Conservation (phyloP, 257 asterid genomes). For the Lycium ferocissimum region DNA sequence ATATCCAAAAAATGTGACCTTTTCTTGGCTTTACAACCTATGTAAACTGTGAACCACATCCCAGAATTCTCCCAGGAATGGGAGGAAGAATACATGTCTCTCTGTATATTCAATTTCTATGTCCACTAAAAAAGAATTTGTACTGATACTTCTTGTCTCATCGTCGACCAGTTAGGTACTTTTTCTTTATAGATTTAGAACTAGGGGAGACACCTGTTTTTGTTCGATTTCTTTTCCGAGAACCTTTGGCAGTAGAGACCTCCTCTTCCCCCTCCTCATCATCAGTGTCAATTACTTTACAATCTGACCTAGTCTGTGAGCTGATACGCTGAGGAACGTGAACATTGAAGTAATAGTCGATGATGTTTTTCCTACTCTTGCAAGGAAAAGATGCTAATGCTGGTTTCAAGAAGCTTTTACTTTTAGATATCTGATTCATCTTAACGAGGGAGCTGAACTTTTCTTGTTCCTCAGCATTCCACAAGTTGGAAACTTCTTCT, state of each 20-base stretch:
- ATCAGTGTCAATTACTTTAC: slow-evolving; percentile 32
- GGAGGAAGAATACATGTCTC: neutral
- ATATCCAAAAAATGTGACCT: slow-evolving; percentile 10
- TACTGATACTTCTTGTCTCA: neutral
- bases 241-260: neutral
- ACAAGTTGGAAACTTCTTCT: slow-evolving; percentile 30
- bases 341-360: slow-evolving; percentile 43
- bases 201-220: neutral
- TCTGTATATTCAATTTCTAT: neutral
- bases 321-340: slow-evolving; percentile 33
- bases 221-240: slow-evolving; percentile 26
- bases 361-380: slow-evolving; percentile 30
- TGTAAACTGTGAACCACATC: neutral
- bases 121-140: slow-evolving; percentile 8
- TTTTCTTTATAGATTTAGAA: neutral
- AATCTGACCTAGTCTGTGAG: slow-evolving; percentile 3
- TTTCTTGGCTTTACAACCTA: neutral
- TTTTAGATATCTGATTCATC: slow-evolving; percentile 1
- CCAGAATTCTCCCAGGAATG: neutral
- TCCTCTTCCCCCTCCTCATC: slow-evolving; percentile 34
- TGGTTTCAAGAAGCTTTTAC: slow-evolving; percentile 28
- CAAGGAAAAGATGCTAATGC: slow-evolving; percentile 36
- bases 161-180: slow-evolving; percentile 28
- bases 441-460: slow-evolving; percentile 33
- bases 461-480: slow-evolving; percentile 37